Evolutionary conservation across 169 alveolate species (phyloP).

Genomic region (Babesia ovata): DNA sequence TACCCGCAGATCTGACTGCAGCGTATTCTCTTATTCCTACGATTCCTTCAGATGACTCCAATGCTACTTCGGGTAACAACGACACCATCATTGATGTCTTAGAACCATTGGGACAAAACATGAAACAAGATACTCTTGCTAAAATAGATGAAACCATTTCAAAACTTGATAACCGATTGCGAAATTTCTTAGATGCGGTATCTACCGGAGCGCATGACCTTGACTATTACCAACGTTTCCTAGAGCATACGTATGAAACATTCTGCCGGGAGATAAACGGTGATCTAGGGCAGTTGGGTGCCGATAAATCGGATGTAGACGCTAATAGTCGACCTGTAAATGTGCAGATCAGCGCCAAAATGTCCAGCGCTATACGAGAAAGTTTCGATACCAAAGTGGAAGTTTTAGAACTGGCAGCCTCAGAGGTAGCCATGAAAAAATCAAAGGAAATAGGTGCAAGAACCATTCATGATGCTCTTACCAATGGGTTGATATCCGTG

Average conservation of each 20-base stretch:
- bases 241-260: conserved; percentile 22
- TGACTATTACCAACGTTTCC: conserved; percentile 9
- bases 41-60: conserved; percentile 6
- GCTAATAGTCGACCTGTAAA: neutral
- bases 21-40: conserved; percentile 13
- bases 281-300: neutral
- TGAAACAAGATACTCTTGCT: conserved; percentile 3
- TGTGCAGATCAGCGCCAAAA: conserved; percentile 24
- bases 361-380: conserved; percentile 43
- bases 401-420: conserved; percentile 33
- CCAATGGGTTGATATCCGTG: conserved; percentile 9
- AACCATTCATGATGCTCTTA: conserved; percentile 24
- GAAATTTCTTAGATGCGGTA: conserved; percentile 3
- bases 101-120: neutral
- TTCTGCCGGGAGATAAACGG: conserved; percentile 38
- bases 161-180: conserved; percentile 15
- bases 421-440: conserved; percentile 35
- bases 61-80: conserved; percentile 22
- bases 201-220: conserved; percentile 21
- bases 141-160: conserved; percentile 18
- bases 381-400: conserved; percentile 43
- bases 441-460: conserved; percentile 39
- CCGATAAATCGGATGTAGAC: neutral
- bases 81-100: conserved; percentile 16
- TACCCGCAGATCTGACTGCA: neutral